Base-by-base conservation (phyloP, 768 basidiomycete genomes). In the Clitopilus passeckerianus region DNA sequence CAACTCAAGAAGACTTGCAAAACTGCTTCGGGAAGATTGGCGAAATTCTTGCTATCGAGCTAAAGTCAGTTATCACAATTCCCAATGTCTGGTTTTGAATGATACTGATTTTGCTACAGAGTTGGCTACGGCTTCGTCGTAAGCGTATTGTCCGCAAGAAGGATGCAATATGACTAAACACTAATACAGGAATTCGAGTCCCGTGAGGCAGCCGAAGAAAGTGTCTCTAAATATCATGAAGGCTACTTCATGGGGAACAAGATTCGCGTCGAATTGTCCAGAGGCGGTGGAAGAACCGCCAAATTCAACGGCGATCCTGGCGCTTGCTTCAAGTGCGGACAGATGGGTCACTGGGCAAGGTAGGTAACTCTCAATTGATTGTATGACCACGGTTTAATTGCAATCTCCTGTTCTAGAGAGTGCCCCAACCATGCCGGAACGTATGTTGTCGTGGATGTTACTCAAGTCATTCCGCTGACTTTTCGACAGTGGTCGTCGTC, bases 161-260 rank as follows among this genome's bases (percentile, higher is more conserved):
- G 27, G 27, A n/a, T 5, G 23, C 9, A 43, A 24, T 33, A 30
- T 44, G 5, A 22, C 22, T 6, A 20, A 27, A 37, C n/a, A 41
- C 60, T 68, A 41, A 62, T 53, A 1, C 63, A 94, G 91, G 92
- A 93, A 84, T 94, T 94, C 64, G 91, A 92, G 33, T 87, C 60
- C 54, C 81, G 83, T 52, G 86, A 89, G 65, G 89, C 92, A 41
- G 92, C 92, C 1, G 91, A 93, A 69, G 88, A 91, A 71, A 91
- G 91, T 60, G 90, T 94, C 5, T 83, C 86, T 5, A 93, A 93
- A 69, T 95, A 94, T 66, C 83, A 95, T 62, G 91, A 93, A 76
- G 91, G 92, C 1, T 87, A 79, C 62, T 95, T 95, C 70, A 91
- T 95, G 91, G 92, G 93, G 44, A 93, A 92, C 71, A 93, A 91